phyloP scores from a whole-genome alignment of 2,329 filamentous ascomycete species.

The Nigrospora osmanthi region DNA sequence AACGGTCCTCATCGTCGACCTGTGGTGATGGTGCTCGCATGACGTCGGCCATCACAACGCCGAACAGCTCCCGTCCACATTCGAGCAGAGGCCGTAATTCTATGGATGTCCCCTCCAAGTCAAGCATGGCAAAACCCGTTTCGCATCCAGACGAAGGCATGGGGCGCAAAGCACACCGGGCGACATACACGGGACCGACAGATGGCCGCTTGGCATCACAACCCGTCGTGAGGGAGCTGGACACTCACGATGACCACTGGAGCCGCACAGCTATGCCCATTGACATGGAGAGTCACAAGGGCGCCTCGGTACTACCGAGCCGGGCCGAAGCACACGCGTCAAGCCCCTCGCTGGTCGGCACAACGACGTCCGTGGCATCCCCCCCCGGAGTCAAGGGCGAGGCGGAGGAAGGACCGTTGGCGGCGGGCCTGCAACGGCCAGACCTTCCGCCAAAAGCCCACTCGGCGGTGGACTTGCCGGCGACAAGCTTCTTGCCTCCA shows the following conservation, averaged over 20 bases:
- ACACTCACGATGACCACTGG: slow-evolving; percentile 13
- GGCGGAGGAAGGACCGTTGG: slow-evolving; percentile 6
- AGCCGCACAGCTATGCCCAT: slow-evolving; percentile 13
- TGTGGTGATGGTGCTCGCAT: slow-evolving; percentile 29
- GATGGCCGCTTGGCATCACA: not conserved
- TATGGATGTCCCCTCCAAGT: slow-evolving; percentile 8
- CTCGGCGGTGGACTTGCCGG: slow-evolving; percentile 18
- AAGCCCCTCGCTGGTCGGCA: slow-evolving; percentile 10
- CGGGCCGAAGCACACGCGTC: slow-evolving; percentile 3
- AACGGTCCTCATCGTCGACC: slow-evolving; percentile 32
- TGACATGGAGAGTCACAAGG: slow-evolving; percentile 14
- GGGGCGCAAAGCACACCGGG: slow-evolving; percentile 2
- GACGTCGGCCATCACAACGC: slow-evolving; percentile 28
- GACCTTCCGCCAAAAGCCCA: slow-evolving; percentile 14
- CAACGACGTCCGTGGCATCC: slow-evolving; percentile 13
- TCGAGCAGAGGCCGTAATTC: slow-evolving; percentile 23
- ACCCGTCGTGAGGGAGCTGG: not conserved
- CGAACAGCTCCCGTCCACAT: slow-evolving; percentile 34
- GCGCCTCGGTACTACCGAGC: slow-evolving; percentile 1
- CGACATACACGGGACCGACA: not conserved
- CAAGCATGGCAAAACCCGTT: not conserved
- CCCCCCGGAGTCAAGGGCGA: slow-evolving; percentile 11
- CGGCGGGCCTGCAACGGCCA: slow-evolving; percentile 4
- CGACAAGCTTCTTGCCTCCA: slow-evolving; percentile 26
- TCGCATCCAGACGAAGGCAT: slow-evolving; percentile 6